phyloP scores from a whole-genome alignment of 805 yeast species.

The Myxozyma geophila region DNA sequence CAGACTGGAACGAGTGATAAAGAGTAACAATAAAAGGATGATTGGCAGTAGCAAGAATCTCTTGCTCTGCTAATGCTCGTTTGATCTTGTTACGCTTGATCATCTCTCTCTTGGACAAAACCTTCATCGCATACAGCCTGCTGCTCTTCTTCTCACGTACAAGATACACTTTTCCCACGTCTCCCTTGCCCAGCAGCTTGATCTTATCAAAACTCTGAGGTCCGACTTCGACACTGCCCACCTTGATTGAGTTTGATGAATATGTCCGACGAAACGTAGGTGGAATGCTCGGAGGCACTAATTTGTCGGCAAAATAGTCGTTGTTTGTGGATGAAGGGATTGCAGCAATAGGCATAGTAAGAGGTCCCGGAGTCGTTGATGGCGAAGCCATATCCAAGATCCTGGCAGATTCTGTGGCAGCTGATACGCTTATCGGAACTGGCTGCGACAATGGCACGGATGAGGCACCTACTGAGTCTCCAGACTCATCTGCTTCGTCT shows the following conservation, averaged over 20 bases:
- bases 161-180: slow-evolving; percentile 93
- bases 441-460: slow-evolving; percentile 19
- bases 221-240: slow-evolving; percentile 77
- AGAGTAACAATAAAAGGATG: slow-evolving; percentile 97
- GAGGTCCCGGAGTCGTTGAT: slow-evolving; percentile 14
- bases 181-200: slow-evolving; percentile 92
- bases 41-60: slow-evolving; percentile 89
- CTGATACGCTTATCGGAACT: slow-evolving; percentile 14
- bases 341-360: slow-evolving; percentile 18
- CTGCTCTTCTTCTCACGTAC: slow-evolving; percentile 81
- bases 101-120: slow-evolving; percentile 89
- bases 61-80: slow-evolving; percentile 95
- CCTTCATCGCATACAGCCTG: slow-evolving; percentile 88
- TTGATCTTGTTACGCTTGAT: slow-evolving; percentile 92
- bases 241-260: slow-evolving; percentile 73
- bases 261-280: slow-evolving; percentile 55
- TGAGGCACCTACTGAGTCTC: not conserved
- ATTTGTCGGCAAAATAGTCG: slow-evolving; percentile 19
- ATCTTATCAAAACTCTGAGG: slow-evolving; percentile 89
- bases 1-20: slow-evolving; percentile 95
- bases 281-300: slow-evolving; percentile 19
- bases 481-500: slow-evolving; percentile 7
- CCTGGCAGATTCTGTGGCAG: slow-evolving; percentile 1
- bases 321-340: not conserved
- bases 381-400: slow-evolving; percentile 18